Conservation (phyloP, 2,329 filamentous ascomycete species). For the Hymenoscyphus fructigenus region DNA sequence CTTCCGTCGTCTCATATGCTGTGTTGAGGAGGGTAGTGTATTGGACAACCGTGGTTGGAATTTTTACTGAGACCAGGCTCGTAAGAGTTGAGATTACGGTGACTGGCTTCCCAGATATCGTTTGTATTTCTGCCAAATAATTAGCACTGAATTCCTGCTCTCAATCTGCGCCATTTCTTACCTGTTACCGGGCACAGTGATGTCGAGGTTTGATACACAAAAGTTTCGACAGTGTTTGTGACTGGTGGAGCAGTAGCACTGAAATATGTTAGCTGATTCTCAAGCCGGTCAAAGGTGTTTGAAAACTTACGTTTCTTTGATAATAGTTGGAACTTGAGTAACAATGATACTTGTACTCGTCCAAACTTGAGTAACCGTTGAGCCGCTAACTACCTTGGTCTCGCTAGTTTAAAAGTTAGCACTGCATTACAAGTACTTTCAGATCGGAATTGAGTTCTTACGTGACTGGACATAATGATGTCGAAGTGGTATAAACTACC, state of each 20-base stretch:
- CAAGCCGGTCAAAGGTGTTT: neutral
- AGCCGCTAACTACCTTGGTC: conserved; percentile 3
- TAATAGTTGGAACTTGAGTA: conserved; percentile 19
- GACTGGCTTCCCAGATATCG: conserved; percentile 42
- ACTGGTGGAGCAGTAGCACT: conserved; percentile 15
- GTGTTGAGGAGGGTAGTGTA: conserved; percentile 41
- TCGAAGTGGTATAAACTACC: neutral
- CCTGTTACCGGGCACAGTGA: conserved; percentile 41
- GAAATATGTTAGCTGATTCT: neutral
- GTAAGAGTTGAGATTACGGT: conserved; percentile 40
- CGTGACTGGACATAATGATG: conserved; percentile 8
- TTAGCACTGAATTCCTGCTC: neutral
- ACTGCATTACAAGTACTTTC: neutral
- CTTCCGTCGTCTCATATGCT: conserved; percentile 33
- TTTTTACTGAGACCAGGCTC: conserved; percentile 24
- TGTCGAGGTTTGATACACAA: conserved; percentile 38
- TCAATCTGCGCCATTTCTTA: neutral
- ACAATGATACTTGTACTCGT: conserved; percentile 14
- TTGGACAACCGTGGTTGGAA: conserved; percentile 33
- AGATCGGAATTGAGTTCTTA: neutral
- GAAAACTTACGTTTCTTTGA: conserved; percentile 8
- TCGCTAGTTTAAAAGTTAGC: neutral
- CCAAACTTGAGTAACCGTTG: conserved; percentile 7
- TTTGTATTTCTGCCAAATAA: conserved; percentile 20
- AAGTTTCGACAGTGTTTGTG: conserved; percentile 33